Percentiles rank a stretch among this genome's conserved stretches.
Evolutionary conservation across 495 filamentous ascomycete species (phyloP).

Genomic region (Schizothecium vesticola): DNA sequence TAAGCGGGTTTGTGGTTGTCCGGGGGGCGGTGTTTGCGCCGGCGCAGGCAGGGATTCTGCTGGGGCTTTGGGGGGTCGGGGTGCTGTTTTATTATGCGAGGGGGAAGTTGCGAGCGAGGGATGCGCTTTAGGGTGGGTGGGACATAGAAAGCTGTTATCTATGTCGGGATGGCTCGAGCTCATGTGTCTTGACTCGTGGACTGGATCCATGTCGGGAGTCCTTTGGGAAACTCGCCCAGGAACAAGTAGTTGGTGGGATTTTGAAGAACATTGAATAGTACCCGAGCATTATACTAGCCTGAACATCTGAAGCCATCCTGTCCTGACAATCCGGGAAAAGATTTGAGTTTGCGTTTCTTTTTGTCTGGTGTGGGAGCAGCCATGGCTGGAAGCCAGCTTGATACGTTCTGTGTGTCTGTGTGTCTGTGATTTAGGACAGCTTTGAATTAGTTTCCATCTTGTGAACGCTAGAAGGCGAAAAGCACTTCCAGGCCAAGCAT

Average conservation of each 20-base stretch:
- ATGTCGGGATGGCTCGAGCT: background rate
- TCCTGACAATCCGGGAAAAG: background rate
- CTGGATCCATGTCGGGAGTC: background rate
- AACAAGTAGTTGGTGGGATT: background rate
- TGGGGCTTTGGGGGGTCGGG: constrained; percentile 43
- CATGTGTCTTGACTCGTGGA: background rate
- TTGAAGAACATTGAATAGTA: background rate
- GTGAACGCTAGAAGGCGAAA: too few relatives aligned
- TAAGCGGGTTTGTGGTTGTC: constrained; percentile 51
- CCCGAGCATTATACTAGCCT: background rate
- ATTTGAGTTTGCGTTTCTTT: background rate
- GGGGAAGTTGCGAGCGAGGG: constrained; percentile 8
- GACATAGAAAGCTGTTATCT: background rate
- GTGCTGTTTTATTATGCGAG: constrained; percentile 35
- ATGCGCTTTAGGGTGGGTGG: background rate
- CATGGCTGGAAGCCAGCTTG: background rate
- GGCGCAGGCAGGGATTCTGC: constrained; percentile 39
- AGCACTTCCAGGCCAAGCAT: too few relatives aligned
- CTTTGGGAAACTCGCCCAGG: background rate
- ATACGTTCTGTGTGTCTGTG: background rate
- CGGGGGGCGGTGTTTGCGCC: constrained; percentile 51
- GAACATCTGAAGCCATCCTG: background rate
- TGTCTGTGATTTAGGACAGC: background rate
- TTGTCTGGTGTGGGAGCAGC: background rate
- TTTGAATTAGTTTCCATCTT: too few relatives aligned